These are phyloP conservation scores for Macrolepiota albuminosa DNA, from an alignment of 768 basidiomycete species.

Conservation along the genomic window DNA sequence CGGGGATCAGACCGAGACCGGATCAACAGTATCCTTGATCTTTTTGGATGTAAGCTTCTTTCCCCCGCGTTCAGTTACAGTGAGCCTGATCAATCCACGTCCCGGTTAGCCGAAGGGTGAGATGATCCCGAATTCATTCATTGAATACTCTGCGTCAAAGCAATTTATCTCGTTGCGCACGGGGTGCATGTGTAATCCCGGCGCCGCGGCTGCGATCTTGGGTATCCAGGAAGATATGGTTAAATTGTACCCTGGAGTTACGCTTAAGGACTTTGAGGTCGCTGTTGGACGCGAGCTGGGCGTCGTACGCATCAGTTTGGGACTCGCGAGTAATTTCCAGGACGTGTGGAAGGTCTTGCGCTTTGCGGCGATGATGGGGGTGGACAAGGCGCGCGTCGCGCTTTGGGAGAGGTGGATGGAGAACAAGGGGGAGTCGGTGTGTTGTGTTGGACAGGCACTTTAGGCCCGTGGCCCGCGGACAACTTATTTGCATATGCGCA, in stretches of 20 bases:
- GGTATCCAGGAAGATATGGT: slow-evolving; percentile 65
- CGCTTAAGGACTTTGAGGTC: slow-evolving; percentile 56
- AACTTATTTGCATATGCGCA: background rate
- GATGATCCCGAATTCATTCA: slow-evolving; percentile 67
- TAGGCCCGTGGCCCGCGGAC: slow-evolving; percentile 8
- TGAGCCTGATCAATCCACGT: background rate
- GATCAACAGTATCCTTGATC: slow-evolving; percentile 58
- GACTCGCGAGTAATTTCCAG: slow-evolving; percentile 72
- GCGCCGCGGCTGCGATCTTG: slow-evolving; percentile 69
- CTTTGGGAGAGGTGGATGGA: slow-evolving; percentile 39
- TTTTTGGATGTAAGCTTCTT: slow-evolving; percentile 51
- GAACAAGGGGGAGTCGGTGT: slow-evolving; percentile 4
- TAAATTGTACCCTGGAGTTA: slow-evolving; percentile 52
- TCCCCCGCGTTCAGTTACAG: background rate
- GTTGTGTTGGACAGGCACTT: slow-evolving; percentile 17
- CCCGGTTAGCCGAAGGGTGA: slow-evolving; percentile 53
- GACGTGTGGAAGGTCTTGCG: slow-evolving; percentile 61
- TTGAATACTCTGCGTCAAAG: slow-evolving; percentile 62
- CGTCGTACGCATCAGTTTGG: slow-evolving; percentile 73
- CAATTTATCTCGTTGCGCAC: slow-evolving; percentile 72
- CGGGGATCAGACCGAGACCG: slow-evolving; percentile 63
- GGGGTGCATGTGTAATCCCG: slow-evolving; percentile 88
- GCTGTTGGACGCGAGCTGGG: slow-evolving; percentile 65
- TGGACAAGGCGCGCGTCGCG: slow-evolving; percentile 27
- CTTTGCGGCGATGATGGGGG: slow-evolving; percentile 43